These are phyloP conservation scores for Stephania japonica DNA, from an alignment of 164 flowering plant genomes.

Conservation along the genomic window DNA sequence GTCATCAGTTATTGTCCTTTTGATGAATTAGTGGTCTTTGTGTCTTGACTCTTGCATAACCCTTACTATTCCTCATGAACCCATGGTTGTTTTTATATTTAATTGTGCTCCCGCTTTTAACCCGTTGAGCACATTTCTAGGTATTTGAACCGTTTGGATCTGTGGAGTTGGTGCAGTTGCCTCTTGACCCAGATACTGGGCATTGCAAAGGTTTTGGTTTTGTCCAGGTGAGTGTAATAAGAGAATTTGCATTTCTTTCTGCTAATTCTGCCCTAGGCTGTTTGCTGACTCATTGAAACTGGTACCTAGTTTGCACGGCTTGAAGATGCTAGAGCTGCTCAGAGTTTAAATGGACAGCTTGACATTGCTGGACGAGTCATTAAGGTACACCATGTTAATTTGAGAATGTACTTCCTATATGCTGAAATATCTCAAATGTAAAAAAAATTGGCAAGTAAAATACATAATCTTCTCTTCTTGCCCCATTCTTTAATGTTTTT, in stretches of 20 bases:
- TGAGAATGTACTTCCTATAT: constrained; percentile 1
- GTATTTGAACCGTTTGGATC: constrained; percentile 92
- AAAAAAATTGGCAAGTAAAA: too few relatives aligned
- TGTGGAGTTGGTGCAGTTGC: constrained; percentile 91
- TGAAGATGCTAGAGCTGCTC: constrained; percentile 93
- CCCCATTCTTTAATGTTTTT: too few relatives aligned
- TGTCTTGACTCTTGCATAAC: too few relatives aligned
- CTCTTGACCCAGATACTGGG: constrained; percentile 68
- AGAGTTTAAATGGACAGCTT: constrained; percentile 74
- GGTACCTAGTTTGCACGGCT: constrained; percentile 74
- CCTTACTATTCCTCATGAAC: too few relatives aligned
- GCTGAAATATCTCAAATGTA: too few relatives aligned
- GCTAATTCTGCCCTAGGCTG: neutral
- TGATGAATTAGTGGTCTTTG: too few relatives aligned
- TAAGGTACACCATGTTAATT: constrained; percentile 43
- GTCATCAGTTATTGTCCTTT: too few relatives aligned
- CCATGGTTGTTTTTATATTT: too few relatives aligned
- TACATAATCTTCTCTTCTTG: too few relatives aligned
- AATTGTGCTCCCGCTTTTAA: neutral
- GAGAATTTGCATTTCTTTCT: neutral
- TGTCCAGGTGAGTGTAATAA: constrained; percentile 54
- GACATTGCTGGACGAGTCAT: constrained; percentile 80
- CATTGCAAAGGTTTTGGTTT: constrained; percentile 94
- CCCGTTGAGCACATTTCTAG: constrained; percentile 27
- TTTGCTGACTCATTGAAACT: constrained; percentile 10